phyloP scores from a whole-genome alignment of 177 flowering plant genomes.

The Vitis hybrid region DNA sequence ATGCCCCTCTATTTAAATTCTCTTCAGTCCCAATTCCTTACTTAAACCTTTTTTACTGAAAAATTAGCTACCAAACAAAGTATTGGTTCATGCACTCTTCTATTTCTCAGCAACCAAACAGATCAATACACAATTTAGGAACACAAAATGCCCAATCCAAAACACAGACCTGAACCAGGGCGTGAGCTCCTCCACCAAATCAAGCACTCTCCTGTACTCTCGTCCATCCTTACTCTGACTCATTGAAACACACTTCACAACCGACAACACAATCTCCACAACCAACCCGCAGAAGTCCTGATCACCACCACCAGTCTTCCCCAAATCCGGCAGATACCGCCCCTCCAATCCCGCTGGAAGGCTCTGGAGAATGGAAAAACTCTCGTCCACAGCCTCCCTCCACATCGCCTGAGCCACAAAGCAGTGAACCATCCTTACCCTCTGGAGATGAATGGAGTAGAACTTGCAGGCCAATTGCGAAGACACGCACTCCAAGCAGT shows the following conservation, averaged over 20 bases:
- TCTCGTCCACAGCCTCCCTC: constrained; percentile 51
- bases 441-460: constrained; percentile 42
- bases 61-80: too few species aligned
- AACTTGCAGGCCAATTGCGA: constrained; percentile 57
- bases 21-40: too few species aligned
- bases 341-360: constrained; percentile 29
- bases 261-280: constrained; percentile 48
- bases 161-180: constrained; percentile 70
- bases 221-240: constrained; percentile 39
- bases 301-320: constrained; percentile 27
- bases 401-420: constrained; percentile 46
- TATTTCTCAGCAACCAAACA: too few species aligned
- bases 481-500: constrained; percentile 41
- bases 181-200: constrained; percentile 48
- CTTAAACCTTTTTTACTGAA: too few species aligned
- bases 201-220: constrained; percentile 41
- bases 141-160: not conserved
- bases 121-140: not conserved
- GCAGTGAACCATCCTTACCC: constrained; percentile 52
- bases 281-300: constrained; percentile 47
- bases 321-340: constrained; percentile 37
- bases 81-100: too few species aligned
- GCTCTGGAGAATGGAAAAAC: constrained; percentile 43
- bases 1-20: too few species aligned
- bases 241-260: constrained; percentile 50